Base-by-base conservation (phyloP, 345 rosid species). In the Boechera stricta region DNA sequence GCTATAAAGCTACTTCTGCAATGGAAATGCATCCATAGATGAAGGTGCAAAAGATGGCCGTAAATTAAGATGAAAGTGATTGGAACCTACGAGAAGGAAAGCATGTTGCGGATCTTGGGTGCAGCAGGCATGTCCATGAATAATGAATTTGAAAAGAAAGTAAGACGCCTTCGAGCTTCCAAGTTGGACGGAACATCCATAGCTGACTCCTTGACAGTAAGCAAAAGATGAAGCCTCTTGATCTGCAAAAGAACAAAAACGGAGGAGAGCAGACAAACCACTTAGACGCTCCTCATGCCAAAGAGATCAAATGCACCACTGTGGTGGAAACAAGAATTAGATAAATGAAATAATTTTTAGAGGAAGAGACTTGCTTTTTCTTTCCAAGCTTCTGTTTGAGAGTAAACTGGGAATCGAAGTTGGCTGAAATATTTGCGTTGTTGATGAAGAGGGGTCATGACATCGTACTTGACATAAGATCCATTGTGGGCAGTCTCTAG, bases 61-160 rank as follows among this genome's bases (percentile, higher is more conserved):
- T 13, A 72, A 33, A 24, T 21, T 58, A 71, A 57, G 60, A 58
- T 36, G 54, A 71, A 59, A 71, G 51, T 49, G 56, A 70, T 16
- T 51, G 79, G 56, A 76, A 73, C 88, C 54, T 80, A 87, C 87
- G 86, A 71, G 79, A 85, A 88, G 64, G 89, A 83, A 73, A 88
- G 88, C 92, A 88, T 88, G 69, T 86, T 85, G 52, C 79, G 84
- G 75, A 88, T 86, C 81, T 83, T 84, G 47, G 92, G 92, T 31
- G 92, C 87, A 71, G 44, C 15, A 45, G 92, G 92, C 92, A 88
- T 88, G 55, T 85, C 86, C 92, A 88, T 88, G 85, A 86, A 88
- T 74, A 88, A 45, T 35, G 92, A 88, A 78, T 88, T 88, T 61
- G 85, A 77, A 76, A 88, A 88, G 83, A 85, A 88, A 60, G 90